Percentiles rank a stretch among this genome's conserved stretches.
Conservation (phyloP, 2,329 filamentous ascomycete genomes). For the Esteya vermicola region DNA sequence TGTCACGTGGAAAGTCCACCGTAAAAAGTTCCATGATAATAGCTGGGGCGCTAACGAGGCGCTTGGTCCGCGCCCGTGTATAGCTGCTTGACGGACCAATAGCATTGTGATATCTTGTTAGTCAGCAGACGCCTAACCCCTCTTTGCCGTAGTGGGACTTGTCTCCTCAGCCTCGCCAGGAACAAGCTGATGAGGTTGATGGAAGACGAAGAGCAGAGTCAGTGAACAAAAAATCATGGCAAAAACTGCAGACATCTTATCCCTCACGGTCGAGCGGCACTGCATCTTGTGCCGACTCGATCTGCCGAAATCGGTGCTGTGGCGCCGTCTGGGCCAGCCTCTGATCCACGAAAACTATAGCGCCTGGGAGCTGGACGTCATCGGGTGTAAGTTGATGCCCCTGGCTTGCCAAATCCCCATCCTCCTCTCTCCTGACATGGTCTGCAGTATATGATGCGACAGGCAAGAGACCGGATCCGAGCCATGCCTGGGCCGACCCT, state of each 20-base stretch:
- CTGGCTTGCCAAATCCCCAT: neutral
- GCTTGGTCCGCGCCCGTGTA: too few relatives aligned
- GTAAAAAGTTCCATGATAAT: too few relatives aligned
- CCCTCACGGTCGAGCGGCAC: neutral
- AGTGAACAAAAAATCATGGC: too few relatives aligned
- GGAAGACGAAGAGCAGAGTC: too few relatives aligned
- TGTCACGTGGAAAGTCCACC: too few relatives aligned
- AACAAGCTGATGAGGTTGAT: neutral
- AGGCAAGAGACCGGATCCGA: neutral
- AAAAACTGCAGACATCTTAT: neutral
- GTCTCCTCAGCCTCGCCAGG: neutral
- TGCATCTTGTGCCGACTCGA: slow-evolving; percentile 1
- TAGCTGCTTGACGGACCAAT: too few relatives aligned
- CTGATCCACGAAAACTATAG: neutral
- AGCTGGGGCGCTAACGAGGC: too few relatives aligned
- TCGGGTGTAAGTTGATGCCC: neutral
- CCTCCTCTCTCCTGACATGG: neutral
- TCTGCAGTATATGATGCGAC: slow-evolving; percentile 2
- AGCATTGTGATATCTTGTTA: neutral
- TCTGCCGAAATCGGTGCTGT: neutral
- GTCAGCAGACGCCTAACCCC: neutral
- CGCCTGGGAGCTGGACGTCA: neutral
- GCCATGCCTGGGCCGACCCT: neutral
- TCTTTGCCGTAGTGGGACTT: too few relatives aligned
- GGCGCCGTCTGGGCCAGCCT: neutral